Evolutionary conservation across 2,329 filamentous ascomycete species (phyloP).

Genomic region (Ramularia collo-cygni): DNA sequence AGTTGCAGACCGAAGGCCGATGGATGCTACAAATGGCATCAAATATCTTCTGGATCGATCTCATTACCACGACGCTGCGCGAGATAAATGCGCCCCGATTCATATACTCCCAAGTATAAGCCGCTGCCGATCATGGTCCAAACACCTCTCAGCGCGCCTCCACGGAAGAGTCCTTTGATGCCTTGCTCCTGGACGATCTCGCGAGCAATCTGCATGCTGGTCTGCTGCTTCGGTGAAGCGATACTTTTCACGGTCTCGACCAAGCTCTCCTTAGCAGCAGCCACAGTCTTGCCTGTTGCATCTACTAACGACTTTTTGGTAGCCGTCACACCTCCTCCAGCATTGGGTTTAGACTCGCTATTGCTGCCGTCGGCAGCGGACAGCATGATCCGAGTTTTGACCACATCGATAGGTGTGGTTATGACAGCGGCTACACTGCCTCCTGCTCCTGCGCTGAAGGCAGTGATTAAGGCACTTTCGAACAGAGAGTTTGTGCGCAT

Average conservation of each 20-base stretch:
- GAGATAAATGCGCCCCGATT: constrained; percentile 59
- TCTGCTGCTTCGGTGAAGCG: constrained; percentile 28
- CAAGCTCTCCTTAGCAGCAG: constrained; percentile 25
- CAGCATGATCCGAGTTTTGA: constrained; percentile 88
- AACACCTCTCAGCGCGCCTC: constrained; percentile 61
- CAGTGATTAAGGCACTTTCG: constrained; percentile 66
- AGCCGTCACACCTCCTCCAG: constrained; percentile 13
- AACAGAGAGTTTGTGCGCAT: constrained; percentile 41
- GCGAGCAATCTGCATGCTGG: constrained; percentile 53
- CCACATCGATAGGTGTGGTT: constrained; percentile 84
- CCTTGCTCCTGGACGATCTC: constrained; percentile 63
- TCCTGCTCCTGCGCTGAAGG: constrained; percentile 63
- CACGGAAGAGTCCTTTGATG: constrained; percentile 67
- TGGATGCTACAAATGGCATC: too few species aligned
- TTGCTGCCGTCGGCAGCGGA: constrained; percentile 42
- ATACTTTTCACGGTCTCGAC: constrained; percentile 29
- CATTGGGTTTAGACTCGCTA: constrained; percentile 10
- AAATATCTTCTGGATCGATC: constrained; percentile 30
- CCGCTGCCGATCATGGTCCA: constrained; percentile 83
- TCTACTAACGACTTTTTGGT: constrained; percentile 29
- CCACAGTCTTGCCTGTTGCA: constrained; percentile 35
- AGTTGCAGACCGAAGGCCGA: too few species aligned
- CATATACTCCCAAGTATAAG: constrained; percentile 80
- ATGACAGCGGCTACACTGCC: constrained; percentile 68
- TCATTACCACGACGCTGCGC: constrained; percentile 38